Percentiles rank a stretch among this genome's conserved stretches.
Evolutionary conservation across 176 grass and related monocot species (phyloP).

Genomic region (Neostapfia colusana): DNA sequence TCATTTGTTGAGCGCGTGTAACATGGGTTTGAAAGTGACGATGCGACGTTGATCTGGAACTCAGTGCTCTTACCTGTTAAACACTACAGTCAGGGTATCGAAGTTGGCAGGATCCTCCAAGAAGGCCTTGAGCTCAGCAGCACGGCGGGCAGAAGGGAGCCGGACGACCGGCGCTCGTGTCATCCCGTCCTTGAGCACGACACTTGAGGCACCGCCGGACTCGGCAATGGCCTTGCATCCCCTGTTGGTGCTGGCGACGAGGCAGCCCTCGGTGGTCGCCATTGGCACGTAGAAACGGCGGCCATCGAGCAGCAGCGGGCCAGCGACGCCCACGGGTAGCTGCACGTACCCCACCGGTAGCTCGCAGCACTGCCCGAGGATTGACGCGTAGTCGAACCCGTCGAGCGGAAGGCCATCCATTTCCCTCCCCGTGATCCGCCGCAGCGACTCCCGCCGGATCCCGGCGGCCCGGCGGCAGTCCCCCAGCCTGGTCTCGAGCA

Average conservation of each 20-base stretch:
- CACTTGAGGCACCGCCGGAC: slow-evolving; percentile 62
- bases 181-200: slow-evolving; percentile 67
- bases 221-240: slow-evolving; percentile 76
- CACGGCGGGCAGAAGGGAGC: slow-evolving; percentile 49
- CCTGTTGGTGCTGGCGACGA: slow-evolving; percentile 74
- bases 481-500: slow-evolving; percentile 59
- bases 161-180: slow-evolving; percentile 59
- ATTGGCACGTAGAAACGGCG: slow-evolving; percentile 57
- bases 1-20: slow-evolving; percentile 17
- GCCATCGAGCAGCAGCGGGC: slow-evolving; percentile 67
- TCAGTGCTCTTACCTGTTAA: slow-evolving; percentile 50
- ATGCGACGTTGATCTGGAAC: neutral
- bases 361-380: slow-evolving; percentile 84
- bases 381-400: slow-evolving; percentile 64
- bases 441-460: slow-evolving; percentile 66
- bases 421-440: slow-evolving; percentile 58
- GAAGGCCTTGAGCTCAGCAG: slow-evolving; percentile 65
- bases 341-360: slow-evolving; percentile 75
- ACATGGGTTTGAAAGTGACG: slow-evolving; percentile 34
- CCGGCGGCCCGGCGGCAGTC: slow-evolving; percentile 63
- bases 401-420: slow-evolving; percentile 67
- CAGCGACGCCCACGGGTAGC: slow-evolving; percentile 64
- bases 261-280: slow-evolving; percentile 86
- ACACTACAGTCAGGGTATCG: slow-evolving; percentile 53
- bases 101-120: slow-evolving; percentile 57